Percentiles rank a stretch among this genome's conserved stretches.
Evolutionary conservation across 352 stramenopile species (phyloP).

Genomic region (Pythium dissimile): DNA sequence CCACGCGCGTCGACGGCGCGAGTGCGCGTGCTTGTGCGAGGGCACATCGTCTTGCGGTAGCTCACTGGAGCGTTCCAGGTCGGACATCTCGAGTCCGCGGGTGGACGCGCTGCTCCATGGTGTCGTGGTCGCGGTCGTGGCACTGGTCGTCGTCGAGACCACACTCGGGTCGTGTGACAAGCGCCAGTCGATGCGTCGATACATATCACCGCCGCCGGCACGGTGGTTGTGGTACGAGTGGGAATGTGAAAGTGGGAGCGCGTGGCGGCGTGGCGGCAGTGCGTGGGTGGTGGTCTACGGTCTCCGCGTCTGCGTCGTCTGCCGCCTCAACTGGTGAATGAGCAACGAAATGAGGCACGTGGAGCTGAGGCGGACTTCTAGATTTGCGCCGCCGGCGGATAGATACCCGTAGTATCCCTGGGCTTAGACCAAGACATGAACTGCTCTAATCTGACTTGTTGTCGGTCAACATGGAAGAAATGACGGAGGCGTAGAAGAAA

Average conservation of each 20-base stretch:
- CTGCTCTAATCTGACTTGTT: background rate
- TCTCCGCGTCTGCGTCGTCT: background rate
- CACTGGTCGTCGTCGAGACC: background rate
- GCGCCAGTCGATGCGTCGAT: background rate
- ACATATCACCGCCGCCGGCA: too few relatives aligned
- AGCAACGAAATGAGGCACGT: background rate
- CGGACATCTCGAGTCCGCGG: background rate
- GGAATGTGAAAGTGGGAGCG: background rate
- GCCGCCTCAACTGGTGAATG: background rate
- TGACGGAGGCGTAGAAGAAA: background rate
- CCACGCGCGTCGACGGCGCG: constrained; percentile 2
- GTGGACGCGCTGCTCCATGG: background rate
- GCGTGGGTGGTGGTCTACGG: too few relatives aligned
- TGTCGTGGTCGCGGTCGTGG: too few relatives aligned
- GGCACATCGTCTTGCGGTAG: too few relatives aligned
- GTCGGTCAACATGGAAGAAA: constrained; percentile 7
- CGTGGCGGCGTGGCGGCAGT: background rate
- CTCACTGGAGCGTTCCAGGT: background rate
- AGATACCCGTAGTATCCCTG: constrained; percentile 1
- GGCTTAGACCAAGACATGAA: background rate
- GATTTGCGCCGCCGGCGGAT: constrained; percentile 1
- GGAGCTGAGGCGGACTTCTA: background rate
- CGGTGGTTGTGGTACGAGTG: too few relatives aligned
- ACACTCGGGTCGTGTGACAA: background rate
- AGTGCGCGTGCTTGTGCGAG: too few relatives aligned